Percentiles rank a stretch among this genome's conserved stretches.
Evolutionary conservation across 140 eudicot genomes (phyloP).

Genomic region (Erigeron philadelphicus): DNA sequence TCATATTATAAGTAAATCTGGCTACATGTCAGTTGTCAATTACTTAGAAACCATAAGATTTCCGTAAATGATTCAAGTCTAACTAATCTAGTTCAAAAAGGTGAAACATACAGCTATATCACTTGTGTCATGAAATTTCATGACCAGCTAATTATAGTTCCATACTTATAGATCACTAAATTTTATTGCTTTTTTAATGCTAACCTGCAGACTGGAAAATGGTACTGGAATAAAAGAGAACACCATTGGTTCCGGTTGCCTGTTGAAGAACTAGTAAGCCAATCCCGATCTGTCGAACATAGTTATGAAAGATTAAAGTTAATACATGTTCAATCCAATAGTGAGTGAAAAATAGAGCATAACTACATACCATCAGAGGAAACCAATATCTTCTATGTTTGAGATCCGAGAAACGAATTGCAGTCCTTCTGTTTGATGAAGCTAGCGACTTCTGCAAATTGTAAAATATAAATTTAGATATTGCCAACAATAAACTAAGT

Average conservation of each 20-base stretch:
- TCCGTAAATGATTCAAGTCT: not conserved
- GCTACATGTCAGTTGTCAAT: not conserved
- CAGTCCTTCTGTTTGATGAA: slow-evolving; percentile 62
- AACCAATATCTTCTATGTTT: slow-evolving; percentile 82
- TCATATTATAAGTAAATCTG: not conserved
- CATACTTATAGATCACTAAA: not conserved
- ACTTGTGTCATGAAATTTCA: not conserved
- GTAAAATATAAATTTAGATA: not conserved
- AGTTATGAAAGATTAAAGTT: slow-evolving; percentile 7
- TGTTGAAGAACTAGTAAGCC: slow-evolving; percentile 79
- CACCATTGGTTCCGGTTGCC: slow-evolving; percentile 73
- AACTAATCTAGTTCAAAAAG: not conserved
- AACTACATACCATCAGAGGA: slow-evolving; percentile 67
- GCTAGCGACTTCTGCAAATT: slow-evolving; percentile 63
- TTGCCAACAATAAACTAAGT: not conserved
- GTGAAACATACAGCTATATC: not conserved
- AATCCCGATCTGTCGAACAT: slow-evolving; percentile 65
- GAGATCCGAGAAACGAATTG: slow-evolving; percentile 70
- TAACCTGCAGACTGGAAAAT: slow-evolving; percentile 80
- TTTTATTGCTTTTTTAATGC: slow-evolving; percentile 7
- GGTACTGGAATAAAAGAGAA: slow-evolving; percentile 72
- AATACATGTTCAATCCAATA: not conserved
- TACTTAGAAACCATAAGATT: too few species aligned
- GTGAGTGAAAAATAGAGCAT: not conserved
- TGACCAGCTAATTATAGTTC: not conserved